These are phyloP conservation scores for Daldinia decipiens DNA, from an alignment of 495 filamentous ascomycete species.

Conservation along the genomic window DNA sequence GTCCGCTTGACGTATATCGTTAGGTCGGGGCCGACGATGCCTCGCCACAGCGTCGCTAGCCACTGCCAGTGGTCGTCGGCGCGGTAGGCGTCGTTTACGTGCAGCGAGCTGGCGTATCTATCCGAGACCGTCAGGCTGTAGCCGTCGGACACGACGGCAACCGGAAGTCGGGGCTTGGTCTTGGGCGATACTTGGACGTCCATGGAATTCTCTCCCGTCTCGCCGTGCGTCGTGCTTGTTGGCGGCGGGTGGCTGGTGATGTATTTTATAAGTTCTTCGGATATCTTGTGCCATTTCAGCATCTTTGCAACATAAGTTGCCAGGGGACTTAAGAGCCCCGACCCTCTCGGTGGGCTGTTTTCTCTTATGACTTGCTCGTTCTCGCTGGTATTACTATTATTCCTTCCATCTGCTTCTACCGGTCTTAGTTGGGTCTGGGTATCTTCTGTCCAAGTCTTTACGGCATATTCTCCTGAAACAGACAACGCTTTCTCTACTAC, in stretches of 20 bases:
- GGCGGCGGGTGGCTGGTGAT: conserved; percentile 58
- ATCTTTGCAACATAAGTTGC: conserved; percentile 76
- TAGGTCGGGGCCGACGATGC: conserved; percentile 85
- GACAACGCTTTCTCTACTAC: conserved; percentile 70
- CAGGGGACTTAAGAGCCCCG: conserved; percentile 54
- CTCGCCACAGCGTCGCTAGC: conserved; percentile 95
- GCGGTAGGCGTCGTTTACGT: conserved; percentile 79
- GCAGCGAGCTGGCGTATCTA: conserved; percentile 73
- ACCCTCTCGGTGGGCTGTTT: conserved; percentile 9
- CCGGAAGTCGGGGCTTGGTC: conserved; percentile 54
- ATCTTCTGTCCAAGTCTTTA: conserved; percentile 64
- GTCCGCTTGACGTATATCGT: conserved; percentile 73
- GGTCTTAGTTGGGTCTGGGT: conserved; percentile 42
- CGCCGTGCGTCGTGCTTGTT: neutral
- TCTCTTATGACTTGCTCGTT: conserved; percentile 23
- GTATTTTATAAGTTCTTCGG: conserved; percentile 70
- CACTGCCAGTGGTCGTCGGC: conserved; percentile 97
- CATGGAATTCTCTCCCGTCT: conserved; percentile 13
- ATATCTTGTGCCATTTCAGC: conserved; percentile 74
- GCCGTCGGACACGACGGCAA: conserved; percentile 75
- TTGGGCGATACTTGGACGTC: conserved; percentile 12
- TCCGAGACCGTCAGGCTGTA: conserved; percentile 83
- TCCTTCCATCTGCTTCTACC: conserved; percentile 50
- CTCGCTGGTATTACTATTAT: conserved; percentile 31
- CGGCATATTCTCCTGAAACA: conserved; percentile 66